These are phyloP conservation scores for Ballota nigra DNA, from an alignment of 257 asterid species.

Conservation along the genomic window DNA sequence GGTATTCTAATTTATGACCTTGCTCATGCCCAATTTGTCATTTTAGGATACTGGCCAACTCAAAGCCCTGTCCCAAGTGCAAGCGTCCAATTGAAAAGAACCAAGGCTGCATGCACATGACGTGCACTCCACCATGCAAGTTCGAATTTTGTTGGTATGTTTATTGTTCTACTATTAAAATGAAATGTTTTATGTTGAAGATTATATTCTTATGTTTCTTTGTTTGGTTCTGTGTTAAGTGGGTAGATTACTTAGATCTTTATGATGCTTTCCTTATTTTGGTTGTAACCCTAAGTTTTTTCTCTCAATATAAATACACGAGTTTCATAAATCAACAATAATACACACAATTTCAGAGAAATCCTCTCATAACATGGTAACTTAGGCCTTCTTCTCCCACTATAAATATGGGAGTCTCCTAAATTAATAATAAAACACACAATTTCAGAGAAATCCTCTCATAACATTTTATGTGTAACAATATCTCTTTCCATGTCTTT, in stretches of 20 bases:
- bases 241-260: not conserved
- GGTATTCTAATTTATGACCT: slow-evolving; percentile 5
- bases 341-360: not conserved
- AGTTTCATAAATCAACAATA: not conserved
- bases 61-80: slow-evolving; percentile 99
- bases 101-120: slow-evolving; percentile 99
- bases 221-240: not conserved
- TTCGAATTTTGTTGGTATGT: slow-evolving; percentile 98
- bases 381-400: not conserved
- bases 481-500: not conserved
- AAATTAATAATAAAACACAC: not conserved
- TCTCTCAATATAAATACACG: not conserved
- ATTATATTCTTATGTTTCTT: not conserved
- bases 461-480: not conserved
- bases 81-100: slow-evolving; percentile 99
- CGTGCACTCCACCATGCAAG: slow-evolving; percentile 99
- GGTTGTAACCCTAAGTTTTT: not conserved
- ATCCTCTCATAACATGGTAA: not conserved
- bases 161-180: slow-evolving; percentile 8
- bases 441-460: not conserved
- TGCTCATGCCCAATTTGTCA: slow-evolving; percentile 21
- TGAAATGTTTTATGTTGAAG: slow-evolving; percentile 10
- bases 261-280: not conserved
- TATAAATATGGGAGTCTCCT: not conserved
- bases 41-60: slow-evolving; percentile 93